Evolutionary conservation across 768 basidiomycete genomes (phyloP).

Genomic region (Leccinellum luteum): DNA sequence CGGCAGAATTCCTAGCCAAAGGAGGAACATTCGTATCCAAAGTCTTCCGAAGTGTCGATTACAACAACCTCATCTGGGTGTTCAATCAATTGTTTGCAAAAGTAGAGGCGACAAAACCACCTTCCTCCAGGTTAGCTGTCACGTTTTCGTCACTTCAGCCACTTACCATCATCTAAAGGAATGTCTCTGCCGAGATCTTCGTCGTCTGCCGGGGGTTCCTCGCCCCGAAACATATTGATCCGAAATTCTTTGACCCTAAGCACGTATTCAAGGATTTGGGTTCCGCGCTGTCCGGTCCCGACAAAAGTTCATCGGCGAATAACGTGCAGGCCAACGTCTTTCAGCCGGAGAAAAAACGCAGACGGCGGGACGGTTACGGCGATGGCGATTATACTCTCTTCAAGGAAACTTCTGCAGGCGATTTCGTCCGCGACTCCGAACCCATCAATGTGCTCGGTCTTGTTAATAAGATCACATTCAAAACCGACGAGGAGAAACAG

Average conservation of each 20-base stretch:
- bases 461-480: constrained; percentile 74
- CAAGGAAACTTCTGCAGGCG: constrained; percentile 62
- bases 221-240: constrained; percentile 93
- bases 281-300: constrained; percentile 41
- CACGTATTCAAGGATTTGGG: constrained; percentile 95
- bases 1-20: constrained; percentile 89
- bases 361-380: constrained; percentile 91
- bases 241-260: constrained; percentile 95
- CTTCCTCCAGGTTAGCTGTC: constrained; percentile 80
- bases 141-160: not conserved
- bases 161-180: constrained; percentile 45
- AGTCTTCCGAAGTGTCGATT: constrained; percentile 97
- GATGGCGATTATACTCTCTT: constrained; percentile 93
- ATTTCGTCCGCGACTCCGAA: constrained; percentile 70
- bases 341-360: constrained; percentile 93
- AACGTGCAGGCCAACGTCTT: constrained; percentile 89
- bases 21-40: constrained; percentile 97
- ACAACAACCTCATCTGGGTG: constrained; percentile 98
- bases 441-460: constrained; percentile 78
- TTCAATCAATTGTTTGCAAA: constrained; percentile 94
- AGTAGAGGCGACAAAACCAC: constrained; percentile 98
- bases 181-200: constrained; percentile 99
- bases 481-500: constrained; percentile 82
- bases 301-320: constrained; percentile 55
- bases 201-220: constrained; percentile 95